A percentile compares a stretch with the other conserved stretches of the same genome.
phyloP scores from a whole-genome alignment of 345 rosid genomes.

The Brassica rapa region DNA sequence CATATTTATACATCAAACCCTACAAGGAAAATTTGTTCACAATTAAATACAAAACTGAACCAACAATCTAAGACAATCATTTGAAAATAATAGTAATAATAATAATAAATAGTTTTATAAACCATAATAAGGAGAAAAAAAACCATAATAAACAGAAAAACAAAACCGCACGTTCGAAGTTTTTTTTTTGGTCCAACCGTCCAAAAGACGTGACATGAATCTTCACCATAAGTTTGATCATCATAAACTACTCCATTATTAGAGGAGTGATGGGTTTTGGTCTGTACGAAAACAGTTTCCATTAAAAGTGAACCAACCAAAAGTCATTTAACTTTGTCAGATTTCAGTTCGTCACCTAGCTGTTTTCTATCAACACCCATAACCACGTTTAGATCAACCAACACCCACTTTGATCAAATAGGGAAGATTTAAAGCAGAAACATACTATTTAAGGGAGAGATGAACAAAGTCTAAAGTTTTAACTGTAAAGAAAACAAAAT shows the following conservation, averaged over 20 bases:
- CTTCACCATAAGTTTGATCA: constrained; percentile 29
- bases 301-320: constrained; percentile 27
- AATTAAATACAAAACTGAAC: background rate
- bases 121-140: too few relatives aligned
- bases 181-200: constrained; percentile 8
- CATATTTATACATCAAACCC: constrained; percentile 5
- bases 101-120: background rate
- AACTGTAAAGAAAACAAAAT: background rate
- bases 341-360: constrained; percentile 5
- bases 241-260: constrained; percentile 19
- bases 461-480: constrained; percentile 1
- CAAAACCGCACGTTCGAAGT: constrained; percentile 21
- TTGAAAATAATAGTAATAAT: background rate
- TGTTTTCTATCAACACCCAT: background rate
- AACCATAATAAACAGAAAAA: background rate
- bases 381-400: constrained; percentile 16
- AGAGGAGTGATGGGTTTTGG: constrained; percentile 30
- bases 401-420: background rate
- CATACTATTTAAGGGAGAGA: constrained; percentile 7
- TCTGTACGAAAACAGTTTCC: constrained; percentile 26
- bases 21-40: constrained; percentile 9
- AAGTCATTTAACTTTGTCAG: constrained; percentile 37
- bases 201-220: constrained; percentile 36
- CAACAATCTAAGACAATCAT: background rate
- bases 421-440: background rate